Evolutionary conservation across 1,284 basidiomycete genomes (phyloP).

Genomic region (Rhodotorula sp.): DNA sequence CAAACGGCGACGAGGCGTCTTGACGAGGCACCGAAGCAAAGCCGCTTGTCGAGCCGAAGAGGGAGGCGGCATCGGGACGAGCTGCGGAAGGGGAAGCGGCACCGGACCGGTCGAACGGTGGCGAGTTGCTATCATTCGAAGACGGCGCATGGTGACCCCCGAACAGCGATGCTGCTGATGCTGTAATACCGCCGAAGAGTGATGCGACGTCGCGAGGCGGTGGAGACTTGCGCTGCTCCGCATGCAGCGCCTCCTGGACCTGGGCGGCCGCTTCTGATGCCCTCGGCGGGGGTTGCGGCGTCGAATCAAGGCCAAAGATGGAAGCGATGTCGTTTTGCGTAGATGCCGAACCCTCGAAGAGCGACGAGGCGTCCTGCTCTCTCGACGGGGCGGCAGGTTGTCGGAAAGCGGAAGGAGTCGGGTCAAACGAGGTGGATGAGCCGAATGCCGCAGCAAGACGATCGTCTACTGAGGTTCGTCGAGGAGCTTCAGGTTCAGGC

Average conservation of each 20-base stretch:
- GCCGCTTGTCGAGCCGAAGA: not conserved
- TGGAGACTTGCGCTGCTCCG: too few relatives aligned
- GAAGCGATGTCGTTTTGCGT: not conserved
- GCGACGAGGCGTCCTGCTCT: not conserved
- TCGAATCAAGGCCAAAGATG: not conserved
- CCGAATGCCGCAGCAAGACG: too few relatives aligned
- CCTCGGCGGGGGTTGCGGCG: too few relatives aligned
- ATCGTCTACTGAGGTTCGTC: too few relatives aligned
- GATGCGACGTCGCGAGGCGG: not conserved
- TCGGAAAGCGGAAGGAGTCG: too few relatives aligned
- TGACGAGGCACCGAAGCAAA: not conserved
- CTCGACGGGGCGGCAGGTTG: not conserved
- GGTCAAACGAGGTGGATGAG: too few relatives aligned
- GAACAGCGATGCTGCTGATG: not conserved
- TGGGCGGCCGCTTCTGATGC: too few relatives aligned
- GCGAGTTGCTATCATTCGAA: not conserved
- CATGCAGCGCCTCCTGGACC: too few relatives aligned
- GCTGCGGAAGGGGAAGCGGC: not conserved
- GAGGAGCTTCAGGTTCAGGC: too few relatives aligned
- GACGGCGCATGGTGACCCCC: not conserved
- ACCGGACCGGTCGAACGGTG: too few relatives aligned
- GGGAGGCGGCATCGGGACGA: not conserved
- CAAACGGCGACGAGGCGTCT: not conserved
- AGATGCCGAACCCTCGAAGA: not conserved
- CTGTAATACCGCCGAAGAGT: slow-evolving; percentile 1